Evolutionary conservation across 2,329 filamentous ascomycete species (phyloP), one percentile per base, ranked within the genome.

Genomic region (Colletotrichum chrysophilum): DNA sequence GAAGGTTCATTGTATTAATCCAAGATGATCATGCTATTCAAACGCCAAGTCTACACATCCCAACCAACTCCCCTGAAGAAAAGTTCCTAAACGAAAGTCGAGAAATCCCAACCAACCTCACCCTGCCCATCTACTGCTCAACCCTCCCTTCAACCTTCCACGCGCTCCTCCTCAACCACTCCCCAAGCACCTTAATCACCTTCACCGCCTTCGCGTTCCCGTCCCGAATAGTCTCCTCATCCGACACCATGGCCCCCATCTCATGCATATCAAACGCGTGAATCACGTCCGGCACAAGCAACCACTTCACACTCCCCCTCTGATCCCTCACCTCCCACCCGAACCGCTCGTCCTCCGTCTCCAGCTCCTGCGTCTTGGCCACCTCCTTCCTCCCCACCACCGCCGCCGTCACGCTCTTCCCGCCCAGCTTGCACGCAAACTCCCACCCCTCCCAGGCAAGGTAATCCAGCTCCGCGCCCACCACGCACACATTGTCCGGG

Each of bases 281-380:
- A 16, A 86, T 34, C 55, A 82, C 82, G 71, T 87, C 86, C 7
- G 86, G 86, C 18, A 88, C 82, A 5, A 87, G 79, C 76, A 87
- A 71, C 85, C 85, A 87, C 66, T 82, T 82, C 30, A 86, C 82
- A 65, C 82, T 82, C 2, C 78, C 78, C 78, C 14, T 66, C 67
- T 76, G 79, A 3, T 72, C 74, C 70, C 74, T 67, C 43, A 81
- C 81, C 76, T 85, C 82, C 77, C 85, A 86, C 7, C 79, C 79
- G 68, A 84, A 86, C 38, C 81, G 78, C 79, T 85, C 84, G 69
- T 86, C 83, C 64, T 58, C 68, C 5, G 74, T 62, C 73, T 80
- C 81, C 26, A 82, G 74, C 74, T 78, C 76, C 64, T 65, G 61
- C 66, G 66, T 65, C 26, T 32, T 64, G 14, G 74, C 75, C 4